These are phyloP conservation scores for Pterocarpus macrocarpus DNA, from an alignment of 306 rosid genomes.

Conservation along the genomic window DNA sequence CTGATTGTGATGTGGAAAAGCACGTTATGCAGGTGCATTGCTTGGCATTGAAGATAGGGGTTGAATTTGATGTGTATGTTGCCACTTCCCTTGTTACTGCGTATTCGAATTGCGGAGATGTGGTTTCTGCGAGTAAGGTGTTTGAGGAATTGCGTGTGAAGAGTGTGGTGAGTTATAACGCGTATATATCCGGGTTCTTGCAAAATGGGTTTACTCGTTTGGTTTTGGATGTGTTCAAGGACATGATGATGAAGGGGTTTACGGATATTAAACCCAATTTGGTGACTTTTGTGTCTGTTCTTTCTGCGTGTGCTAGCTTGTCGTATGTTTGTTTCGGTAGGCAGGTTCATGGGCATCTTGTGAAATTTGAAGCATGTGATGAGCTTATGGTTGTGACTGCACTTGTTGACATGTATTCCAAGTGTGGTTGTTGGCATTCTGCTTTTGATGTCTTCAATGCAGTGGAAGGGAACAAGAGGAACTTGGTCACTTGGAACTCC, in stretches of 20 bases:
- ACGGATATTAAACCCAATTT: constrained; percentile 48
- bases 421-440: constrained; percentile 69
- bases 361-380: constrained; percentile 48
- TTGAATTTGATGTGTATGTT: constrained; percentile 66
- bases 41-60: constrained; percentile 73
- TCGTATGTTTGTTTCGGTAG: constrained; percentile 56
- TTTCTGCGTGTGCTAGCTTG: constrained; percentile 68
- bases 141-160: constrained; percentile 58
- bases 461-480: constrained; percentile 50
- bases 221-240: constrained; percentile 68
- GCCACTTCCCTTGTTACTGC: constrained; percentile 68
- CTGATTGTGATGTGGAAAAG: constrained; percentile 42
- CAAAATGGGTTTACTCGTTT: constrained; percentile 54
- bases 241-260: constrained; percentile 50
- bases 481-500: constrained; percentile 74
- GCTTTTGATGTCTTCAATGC: constrained; percentile 58
- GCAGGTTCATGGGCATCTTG: constrained; percentile 72
- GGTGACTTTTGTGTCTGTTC: constrained; percentile 65
- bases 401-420: constrained; percentile 75
- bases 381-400: constrained; percentile 66
- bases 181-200: constrained; percentile 68
- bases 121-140: constrained; percentile 58
- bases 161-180: constrained; percentile 76
- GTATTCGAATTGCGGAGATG: constrained; percentile 55
- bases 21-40: constrained; percentile 63